Evolutionary conservation across 139 green algal species (phyloP).

Genomic region (Pseudopediastrum boryanum): DNA sequence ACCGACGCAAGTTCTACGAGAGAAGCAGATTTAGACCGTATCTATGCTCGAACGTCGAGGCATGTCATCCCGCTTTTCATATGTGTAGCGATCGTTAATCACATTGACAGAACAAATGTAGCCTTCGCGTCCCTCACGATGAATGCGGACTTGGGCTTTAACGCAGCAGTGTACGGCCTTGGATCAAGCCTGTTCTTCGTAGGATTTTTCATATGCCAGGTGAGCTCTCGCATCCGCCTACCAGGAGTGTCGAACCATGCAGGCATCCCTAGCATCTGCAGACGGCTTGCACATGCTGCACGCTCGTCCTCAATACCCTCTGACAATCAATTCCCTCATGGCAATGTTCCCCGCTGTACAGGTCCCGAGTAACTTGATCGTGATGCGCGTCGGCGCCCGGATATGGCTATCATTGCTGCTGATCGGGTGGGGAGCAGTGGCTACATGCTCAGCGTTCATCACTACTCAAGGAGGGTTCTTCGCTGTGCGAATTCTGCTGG

Average conservation of each 20-base stretch:
- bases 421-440: slow-evolving; percentile 64
- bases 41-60: no score
- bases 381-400: slow-evolving; percentile 55
- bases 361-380: slow-evolving; percentile 59
- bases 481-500: slow-evolving; percentile 66
- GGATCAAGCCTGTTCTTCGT: slow-evolving; percentile 32
- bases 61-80: no score
- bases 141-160: no score
- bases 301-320: background rate
- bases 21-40: no score
- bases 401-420: slow-evolving; percentile 63
- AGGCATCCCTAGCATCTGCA: background rate
- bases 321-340: background rate
- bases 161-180: no score
- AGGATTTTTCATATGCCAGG: slow-evolving; percentile 27
- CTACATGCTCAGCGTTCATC: slow-evolving; percentile 48
- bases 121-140: no score
- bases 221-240: background rate
- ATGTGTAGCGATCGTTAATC: no score
- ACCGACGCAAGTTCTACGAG: no score
- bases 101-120: no score
- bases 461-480: slow-evolving; percentile 49
- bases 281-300: background rate
- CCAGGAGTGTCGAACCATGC: background rate
- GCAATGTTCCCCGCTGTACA: slow-evolving; percentile 35